Evolutionary conservation across 768 basidiomycete species (phyloP), one percentile per base, ranked within the genome.

Genomic region (Termitomyces sp.): DNA sequence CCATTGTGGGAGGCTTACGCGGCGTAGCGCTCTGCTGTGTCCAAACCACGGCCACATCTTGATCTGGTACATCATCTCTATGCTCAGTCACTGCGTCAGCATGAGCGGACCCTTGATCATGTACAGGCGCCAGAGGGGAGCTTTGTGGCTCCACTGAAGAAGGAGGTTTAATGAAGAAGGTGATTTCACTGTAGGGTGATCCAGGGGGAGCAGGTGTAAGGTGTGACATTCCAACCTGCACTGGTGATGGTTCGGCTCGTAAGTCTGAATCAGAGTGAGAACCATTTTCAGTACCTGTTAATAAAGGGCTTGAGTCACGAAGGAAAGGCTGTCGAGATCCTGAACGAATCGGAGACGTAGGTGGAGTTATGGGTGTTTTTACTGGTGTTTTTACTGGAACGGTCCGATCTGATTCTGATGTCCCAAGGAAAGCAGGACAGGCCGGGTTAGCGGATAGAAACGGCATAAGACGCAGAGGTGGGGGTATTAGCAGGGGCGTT

Each of bases 291-390:
- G 40, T 14, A 32, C 20, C 7, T 31, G 29, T 50, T 45, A 40
- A 29, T 10, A 15, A 12, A 37, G 40, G 5, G 5, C 9, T 10
- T 32, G 2, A 10, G 14, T 48, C 31, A 29, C 17, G 36, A 34
- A 31, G 53, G 20, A 48, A 63, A 63, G 12, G 14, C 15, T 36
- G 63, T 50, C 4, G 53, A 50, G 1, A 25, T 11, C 48, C 31
- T 32, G 56, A 56, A 48, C 56, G 65, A 34, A 68, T 64, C 1
- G 67, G 67, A 8, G 67, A 68, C 17, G 67, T 68, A 14, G 67
- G 67, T 10, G 67, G 67, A 25, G 67, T 68, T 31, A 68, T 68
- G 50, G 65, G 67, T 3, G 65, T 66, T 25, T 50, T 53, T 10
- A 58, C 20, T 29, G 43, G 36, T 57, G 32, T 50, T 25, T 25